Evolutionary conservation across 257 asterid species (phyloP), one percentile per base, ranked within the genome.

Genomic region (Nemophila menziesii): DNA sequence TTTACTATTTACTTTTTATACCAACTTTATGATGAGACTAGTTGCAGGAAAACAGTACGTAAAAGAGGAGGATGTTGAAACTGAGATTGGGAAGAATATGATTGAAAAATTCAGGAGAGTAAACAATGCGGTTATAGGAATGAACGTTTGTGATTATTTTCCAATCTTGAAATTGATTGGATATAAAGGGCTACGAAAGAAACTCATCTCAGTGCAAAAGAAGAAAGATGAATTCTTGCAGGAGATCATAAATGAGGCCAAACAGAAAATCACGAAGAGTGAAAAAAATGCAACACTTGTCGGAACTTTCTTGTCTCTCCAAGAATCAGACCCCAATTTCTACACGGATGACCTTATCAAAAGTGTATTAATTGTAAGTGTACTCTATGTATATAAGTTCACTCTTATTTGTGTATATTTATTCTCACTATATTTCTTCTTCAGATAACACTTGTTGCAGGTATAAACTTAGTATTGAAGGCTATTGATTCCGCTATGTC

Each of bases 21-120:
- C 70, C 42, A 76, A 76, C 22, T 36, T 43, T 29, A 46, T 68
- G 23, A 66, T 62, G 68, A 61, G 76, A 48, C 37, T 19, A 15
- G 42, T 62, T 0, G 52, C 70, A 12, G 87, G 78, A 39, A 68
- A 52, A n/a, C n/a, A n/a, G n/a, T n/a, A 54, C 0, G 71, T 73
- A 3, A 43, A 2, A n/a, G n/a, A n/a, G n/a, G n/a, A n/a, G n/a
- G n/a, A n/a, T n/a, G n/a, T n/a, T n/a, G n/a, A n/a, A n/a, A n/a
- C n/a, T n/a, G n/a, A n/a, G n/a, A n/a, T n/a, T n/a, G n/a, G n/a
- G n/a, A n/a, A n/a, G n/a, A n/a, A n/a, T n/a, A n/a, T n/a, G n/a
- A n/a, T n/a, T n/a, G n/a, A n/a, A n/a, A n/a, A n/a, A n/a, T n/a
- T 24, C 33, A 2, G 36, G 36, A 7, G 8, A 13, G 3, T 39